Conservation (phyloP, 768 basidiomycete genomes). For the Lentinula boryana region DNA sequence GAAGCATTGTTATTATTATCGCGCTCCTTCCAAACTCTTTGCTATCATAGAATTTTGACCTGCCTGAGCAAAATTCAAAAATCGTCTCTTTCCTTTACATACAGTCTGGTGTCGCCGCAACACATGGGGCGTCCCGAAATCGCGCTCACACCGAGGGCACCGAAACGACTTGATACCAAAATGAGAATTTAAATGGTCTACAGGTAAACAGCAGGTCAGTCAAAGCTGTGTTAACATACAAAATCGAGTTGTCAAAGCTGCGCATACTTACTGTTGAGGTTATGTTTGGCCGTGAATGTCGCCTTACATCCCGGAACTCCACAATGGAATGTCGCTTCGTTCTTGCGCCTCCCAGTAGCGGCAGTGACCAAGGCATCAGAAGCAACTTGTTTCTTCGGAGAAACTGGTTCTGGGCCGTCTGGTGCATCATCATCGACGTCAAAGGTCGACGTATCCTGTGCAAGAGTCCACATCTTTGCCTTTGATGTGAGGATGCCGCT, state of each 20-base stretch:
- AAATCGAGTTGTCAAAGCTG: neutral
- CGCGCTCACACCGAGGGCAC: slow-evolving; percentile 3
- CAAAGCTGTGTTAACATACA: neutral
- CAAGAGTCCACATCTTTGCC: neutral
- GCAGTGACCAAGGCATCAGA: slow-evolving; percentile 3
- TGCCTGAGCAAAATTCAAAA: neutral
- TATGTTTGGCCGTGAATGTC: slow-evolving; percentile 6
- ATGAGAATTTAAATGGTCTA: slow-evolving; percentile 8
- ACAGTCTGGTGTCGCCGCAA: neutral
- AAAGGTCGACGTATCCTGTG: slow-evolving; percentile 2
- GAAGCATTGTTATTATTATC: neutral
- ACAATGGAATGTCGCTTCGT: neutral
- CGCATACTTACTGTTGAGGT: slow-evolving; percentile 5
- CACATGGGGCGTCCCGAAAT: slow-evolving; percentile 7
- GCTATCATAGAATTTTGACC: neutral
- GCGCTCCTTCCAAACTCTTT: too few species aligned
- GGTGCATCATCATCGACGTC: neutral
- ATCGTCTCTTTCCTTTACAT: slow-evolving; percentile 1
- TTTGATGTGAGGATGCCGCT: neutral
- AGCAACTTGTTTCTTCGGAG: slow-evolving; percentile 2
- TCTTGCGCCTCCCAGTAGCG: neutral
- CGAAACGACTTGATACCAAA: slow-evolving; percentile 2
- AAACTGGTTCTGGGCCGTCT: neutral
- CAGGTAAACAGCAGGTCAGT: neutral
- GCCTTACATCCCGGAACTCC: neutral